phyloP scores from a whole-genome alignment of 306 rosid species.

The Canavalia ensiformis region DNA sequence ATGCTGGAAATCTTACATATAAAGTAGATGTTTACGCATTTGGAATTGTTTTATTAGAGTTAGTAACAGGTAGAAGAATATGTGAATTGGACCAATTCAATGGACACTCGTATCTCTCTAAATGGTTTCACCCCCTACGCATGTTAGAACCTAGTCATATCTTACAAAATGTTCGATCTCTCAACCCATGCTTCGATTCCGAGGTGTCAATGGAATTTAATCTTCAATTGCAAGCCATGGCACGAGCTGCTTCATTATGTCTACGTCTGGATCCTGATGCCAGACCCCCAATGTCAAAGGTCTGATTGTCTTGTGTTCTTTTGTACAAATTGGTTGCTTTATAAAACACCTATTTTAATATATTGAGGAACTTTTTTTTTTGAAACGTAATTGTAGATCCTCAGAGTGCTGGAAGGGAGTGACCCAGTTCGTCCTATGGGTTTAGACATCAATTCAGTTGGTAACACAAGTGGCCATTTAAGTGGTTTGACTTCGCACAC shows the following conservation, averaged over 20 bases:
- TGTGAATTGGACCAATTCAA: slow-evolving; percentile 64
- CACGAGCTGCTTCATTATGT: slow-evolving; percentile 87
- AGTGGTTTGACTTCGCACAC: slow-evolving; percentile 61
- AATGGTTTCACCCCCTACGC: slow-evolving; percentile 70
- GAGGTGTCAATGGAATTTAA: slow-evolving; percentile 69
- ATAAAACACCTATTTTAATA: neutral
- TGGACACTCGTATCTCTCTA: slow-evolving; percentile 62
- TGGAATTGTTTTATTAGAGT: slow-evolving; percentile 82
- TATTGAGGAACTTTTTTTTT: neutral
- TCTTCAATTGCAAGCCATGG: slow-evolving; percentile 78
- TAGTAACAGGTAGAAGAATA: slow-evolving; percentile 77
- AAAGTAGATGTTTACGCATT: slow-evolving; percentile 94
- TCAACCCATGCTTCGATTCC: slow-evolving; percentile 66
- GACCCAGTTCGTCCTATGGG: slow-evolving; percentile 68
- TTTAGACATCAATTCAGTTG: slow-evolving; percentile 70
- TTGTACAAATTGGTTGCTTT: slow-evolving; percentile 7
- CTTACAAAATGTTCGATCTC: slow-evolving; percentile 62
- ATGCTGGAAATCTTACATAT: slow-evolving; percentile 74
- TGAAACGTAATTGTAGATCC: slow-evolving; percentile 58
- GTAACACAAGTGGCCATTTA: slow-evolving; percentile 84
- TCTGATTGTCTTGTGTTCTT: slow-evolving; percentile 38
- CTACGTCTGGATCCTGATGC: slow-evolving; percentile 79
- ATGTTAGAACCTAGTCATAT: slow-evolving; percentile 65
- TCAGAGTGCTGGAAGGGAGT: slow-evolving; percentile 92
- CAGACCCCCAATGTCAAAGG: slow-evolving; percentile 95